phyloP scores from a whole-genome alignment of 179 eudicot species.

The Pouteria campechiana region DNA sequence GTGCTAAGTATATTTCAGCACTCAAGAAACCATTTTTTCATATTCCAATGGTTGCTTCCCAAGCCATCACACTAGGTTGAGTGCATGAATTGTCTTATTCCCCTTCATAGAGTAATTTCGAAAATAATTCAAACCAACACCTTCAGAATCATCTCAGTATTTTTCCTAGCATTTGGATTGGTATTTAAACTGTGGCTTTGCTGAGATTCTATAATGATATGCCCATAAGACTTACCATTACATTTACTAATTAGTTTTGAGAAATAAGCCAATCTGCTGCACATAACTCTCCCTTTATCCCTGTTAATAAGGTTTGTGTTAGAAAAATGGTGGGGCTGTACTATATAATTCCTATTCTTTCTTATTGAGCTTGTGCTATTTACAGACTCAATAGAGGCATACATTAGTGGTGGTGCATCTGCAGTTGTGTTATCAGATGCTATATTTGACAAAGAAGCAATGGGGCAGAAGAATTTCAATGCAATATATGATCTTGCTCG shows the following conservation, averaged over 20 bases:
- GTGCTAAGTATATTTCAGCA: slow-evolving; percentile 58
- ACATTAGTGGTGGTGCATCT: slow-evolving; percentile 56
- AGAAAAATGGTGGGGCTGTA: background rate
- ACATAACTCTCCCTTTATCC: too few relatives aligned
- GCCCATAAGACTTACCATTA: too few relatives aligned
- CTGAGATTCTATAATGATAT: too few relatives aligned
- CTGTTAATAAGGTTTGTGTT: too few relatives aligned
- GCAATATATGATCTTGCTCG: slow-evolving; percentile 34
- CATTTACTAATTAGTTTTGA: too few relatives aligned
- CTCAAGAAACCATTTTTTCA: slow-evolving; percentile 68
- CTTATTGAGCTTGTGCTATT: too few relatives aligned
- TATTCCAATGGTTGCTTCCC: slow-evolving; percentile 87
- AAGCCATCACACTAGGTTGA: slow-evolving; percentile 68
- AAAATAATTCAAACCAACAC: too few relatives aligned
- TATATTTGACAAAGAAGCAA: slow-evolving; percentile 54
- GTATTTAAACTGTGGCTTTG: too few relatives aligned
- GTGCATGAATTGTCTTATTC: background rate
- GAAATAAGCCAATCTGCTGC: too few relatives aligned
- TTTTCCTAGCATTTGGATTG: too few relatives aligned
- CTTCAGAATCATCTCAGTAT: too few relatives aligned
- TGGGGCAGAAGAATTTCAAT: slow-evolving; percentile 32
- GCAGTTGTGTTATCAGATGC: slow-evolving; percentile 80
- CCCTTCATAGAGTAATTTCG: too few relatives aligned
- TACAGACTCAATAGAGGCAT: slow-evolving; percentile 43
- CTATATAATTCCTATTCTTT: background rate